phyloP scores from a whole-genome alignment of 1,284 basidiomycete species.

The Cryptococcus floricola region DNA sequence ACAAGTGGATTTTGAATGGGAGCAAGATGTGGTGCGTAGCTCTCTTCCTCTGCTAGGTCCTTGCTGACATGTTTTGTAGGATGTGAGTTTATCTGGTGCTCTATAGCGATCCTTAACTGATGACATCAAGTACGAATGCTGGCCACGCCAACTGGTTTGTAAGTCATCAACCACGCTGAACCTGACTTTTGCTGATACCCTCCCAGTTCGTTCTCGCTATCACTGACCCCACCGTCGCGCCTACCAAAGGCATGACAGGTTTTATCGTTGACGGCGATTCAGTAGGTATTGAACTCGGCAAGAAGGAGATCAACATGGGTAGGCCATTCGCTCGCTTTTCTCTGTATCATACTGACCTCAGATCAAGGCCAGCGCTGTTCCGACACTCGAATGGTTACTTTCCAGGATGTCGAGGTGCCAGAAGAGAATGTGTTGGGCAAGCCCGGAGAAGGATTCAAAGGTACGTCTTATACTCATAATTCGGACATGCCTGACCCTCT shows the following conservation, averaged over 20 bases:
- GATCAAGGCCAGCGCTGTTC: conserved; percentile 52
- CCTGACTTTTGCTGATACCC: not conserved
- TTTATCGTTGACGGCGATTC: conserved; percentile 57
- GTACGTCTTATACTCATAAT: conserved; percentile 15
- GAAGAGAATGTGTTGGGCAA: conserved; percentile 54
- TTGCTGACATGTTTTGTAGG: conserved; percentile 8
- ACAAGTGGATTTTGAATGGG: conserved; percentile 50
- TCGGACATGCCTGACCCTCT: not conserved
- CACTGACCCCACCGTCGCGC: conserved; percentile 52
- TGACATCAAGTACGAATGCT: conserved; percentile 50
- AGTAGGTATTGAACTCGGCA: conserved; percentile 52
- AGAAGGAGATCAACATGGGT: conserved; percentile 60
- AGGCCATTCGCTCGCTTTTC: conserved; percentile 1
- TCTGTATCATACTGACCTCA: not conserved
- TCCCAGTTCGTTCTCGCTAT: conserved; percentile 54
- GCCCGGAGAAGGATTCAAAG: conserved; percentile 57
- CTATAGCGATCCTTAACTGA: not conserved
- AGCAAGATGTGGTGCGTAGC: conserved; percentile 54
- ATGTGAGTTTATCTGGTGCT: conserved; percentile 27
- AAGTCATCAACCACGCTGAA: conserved; percentile 9
- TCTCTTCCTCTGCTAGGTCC: conserved; percentile 3
- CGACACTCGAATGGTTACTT: conserved; percentile 57
- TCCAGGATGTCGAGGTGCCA: conserved; percentile 54
- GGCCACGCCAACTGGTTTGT: conserved; percentile 53
- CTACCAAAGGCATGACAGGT: conserved; percentile 54